A percentile compares a stretch with the other conserved stretches of the same genome.
These are phyloP conservation scores for Leonotis leonurus DNA, from an alignment of 257 asterid species.

Conservation along the genomic window DNA sequence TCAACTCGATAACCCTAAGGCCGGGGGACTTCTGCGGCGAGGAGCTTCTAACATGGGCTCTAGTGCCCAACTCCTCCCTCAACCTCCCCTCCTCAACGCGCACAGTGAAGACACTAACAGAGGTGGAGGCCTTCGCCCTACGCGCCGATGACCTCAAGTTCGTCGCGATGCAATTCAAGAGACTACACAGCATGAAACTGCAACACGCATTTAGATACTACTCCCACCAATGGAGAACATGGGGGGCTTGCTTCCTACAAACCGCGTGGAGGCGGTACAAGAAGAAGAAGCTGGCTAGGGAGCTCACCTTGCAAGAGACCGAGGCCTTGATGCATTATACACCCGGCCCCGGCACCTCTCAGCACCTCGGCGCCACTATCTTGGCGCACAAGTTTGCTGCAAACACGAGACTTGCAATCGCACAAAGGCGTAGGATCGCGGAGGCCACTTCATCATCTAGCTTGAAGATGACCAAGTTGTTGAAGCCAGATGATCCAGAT, in stretches of 20 bases:
- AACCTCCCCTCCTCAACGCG: slow-evolving; percentile 76
- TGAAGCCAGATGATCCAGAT: slow-evolving; percentile 88
- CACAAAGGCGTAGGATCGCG: slow-evolving; percentile 31
- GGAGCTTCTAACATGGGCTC: slow-evolving; percentile 82
- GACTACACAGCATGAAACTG: slow-evolving; percentile 77
- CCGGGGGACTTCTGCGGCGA: slow-evolving; percentile 87
- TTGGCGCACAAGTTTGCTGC: slow-evolving; percentile 74
- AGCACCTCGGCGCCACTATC: slow-evolving; percentile 60
- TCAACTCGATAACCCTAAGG: slow-evolving; percentile 64
- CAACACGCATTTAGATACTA: slow-evolving; percentile 77
- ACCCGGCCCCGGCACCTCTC: not conserved
- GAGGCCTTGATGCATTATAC: slow-evolving; percentile 16
- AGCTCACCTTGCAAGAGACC: slow-evolving; percentile 48
- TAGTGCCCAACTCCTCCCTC: slow-evolving; percentile 40
- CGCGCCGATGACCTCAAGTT: slow-evolving; percentile 74
- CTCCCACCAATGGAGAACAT: slow-evolving; percentile 87
- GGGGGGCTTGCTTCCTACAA: slow-evolving; percentile 80
- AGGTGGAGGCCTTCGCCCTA: slow-evolving; percentile 80
- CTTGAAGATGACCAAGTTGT: slow-evolving; percentile 68
- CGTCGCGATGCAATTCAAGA: slow-evolving; percentile 65
- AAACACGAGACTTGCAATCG: slow-evolving; percentile 54
- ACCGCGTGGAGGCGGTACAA: slow-evolving; percentile 54
- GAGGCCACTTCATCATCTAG: slow-evolving; percentile 52
- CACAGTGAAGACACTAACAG: slow-evolving; percentile 53
- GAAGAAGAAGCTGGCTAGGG: slow-evolving; percentile 49